A percentile compares a stretch with the other conserved stretches of the same genome.
These are phyloP conservation scores for Alisma plantagoaquatica DNA, from an alignment of 106 monocot species.

Conservation along the genomic window DNA sequence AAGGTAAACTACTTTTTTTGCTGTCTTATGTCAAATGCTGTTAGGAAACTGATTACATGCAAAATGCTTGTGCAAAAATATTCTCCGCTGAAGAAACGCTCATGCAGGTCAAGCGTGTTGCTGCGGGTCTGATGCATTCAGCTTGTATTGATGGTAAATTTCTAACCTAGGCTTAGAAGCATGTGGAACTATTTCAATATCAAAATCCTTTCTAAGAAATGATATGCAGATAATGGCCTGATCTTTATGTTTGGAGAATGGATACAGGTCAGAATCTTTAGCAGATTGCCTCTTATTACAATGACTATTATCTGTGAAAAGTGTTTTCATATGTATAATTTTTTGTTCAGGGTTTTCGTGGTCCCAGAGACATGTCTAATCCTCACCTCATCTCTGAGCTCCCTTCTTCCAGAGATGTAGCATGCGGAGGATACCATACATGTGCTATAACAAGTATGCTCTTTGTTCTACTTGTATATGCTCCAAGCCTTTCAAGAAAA, in stretches of 20 bases:
- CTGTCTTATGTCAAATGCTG: background rate
- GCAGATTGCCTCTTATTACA: background rate
- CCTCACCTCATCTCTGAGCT: slow-evolving; percentile 48
- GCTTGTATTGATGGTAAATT: slow-evolving; percentile 81
- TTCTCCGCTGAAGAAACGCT: background rate
- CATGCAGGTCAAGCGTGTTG: slow-evolving; percentile 60
- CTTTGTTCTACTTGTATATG: background rate
- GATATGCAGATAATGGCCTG: slow-evolving; percentile 61
- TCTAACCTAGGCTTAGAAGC: no score
- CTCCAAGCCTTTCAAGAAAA: no score
- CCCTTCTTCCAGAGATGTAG: slow-evolving; percentile 66
- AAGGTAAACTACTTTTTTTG: slow-evolving; percentile 36
- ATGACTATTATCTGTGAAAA: no score
- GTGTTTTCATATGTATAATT: no score
- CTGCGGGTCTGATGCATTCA: slow-evolving; percentile 90
- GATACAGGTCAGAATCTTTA: slow-evolving; percentile 48
- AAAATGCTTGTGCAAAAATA: no score
- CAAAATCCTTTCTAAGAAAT: no score
- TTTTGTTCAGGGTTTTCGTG: slow-evolving; percentile 49
- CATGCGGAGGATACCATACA: slow-evolving; percentile 99
- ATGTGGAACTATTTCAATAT: background rate
- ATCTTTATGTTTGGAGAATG: slow-evolving; percentile 81
- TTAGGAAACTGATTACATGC: background rate
- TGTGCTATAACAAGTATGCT: slow-evolving; percentile 68
- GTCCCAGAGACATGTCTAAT: slow-evolving; percentile 35